Percentiles rank a stretch among this genome's conserved stretches.
These are phyloP conservation scores for Mycena vitilis DNA, from an alignment of 768 basidiomycete genomes.

Conservation along the genomic window DNA sequence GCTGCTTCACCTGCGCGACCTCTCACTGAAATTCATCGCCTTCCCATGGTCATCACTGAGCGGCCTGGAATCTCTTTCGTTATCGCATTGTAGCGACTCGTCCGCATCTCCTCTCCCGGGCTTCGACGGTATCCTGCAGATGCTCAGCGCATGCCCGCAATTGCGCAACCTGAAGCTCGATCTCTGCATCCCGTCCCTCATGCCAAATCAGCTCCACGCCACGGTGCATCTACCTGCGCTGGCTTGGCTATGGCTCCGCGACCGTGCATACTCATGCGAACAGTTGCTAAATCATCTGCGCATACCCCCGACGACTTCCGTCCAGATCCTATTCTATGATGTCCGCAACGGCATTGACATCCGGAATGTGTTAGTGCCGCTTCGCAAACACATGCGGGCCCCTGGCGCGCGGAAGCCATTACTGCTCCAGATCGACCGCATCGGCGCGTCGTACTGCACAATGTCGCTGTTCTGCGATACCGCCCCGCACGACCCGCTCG, in stretches of 20 bases:
- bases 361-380: slow-evolving; percentile 5
- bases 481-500: neutral
- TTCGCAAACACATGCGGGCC: slow-evolving; percentile 13
- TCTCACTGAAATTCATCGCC: neutral
- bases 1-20: slow-evolving; percentile 2
- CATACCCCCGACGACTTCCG: neutral
- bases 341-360: slow-evolving; percentile 2
- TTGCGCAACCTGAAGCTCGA: slow-evolving; percentile 7
- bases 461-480: neutral
- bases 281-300: neutral
- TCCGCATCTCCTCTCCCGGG: neutral
- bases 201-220: neutral
- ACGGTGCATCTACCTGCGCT: slow-evolving; percentile 4
- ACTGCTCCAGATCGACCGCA: slow-evolving; percentile 1
- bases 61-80: neutral
- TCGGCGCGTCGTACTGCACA: neutral
- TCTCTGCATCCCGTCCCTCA: neutral
- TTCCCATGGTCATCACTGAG: slow-evolving; percentile 10
- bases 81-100: slow-evolving; percentile 4
- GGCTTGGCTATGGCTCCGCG: neutral
- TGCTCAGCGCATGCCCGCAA: slow-evolving; percentile 11
- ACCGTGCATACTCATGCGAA: neutral
- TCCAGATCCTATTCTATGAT: neutral
- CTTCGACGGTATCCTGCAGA: neutral
- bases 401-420: neutral